Percentiles rank a stretch among this genome's conserved stretches.
phyloP scores from a whole-genome alignment of 441 rosid species.

The Erodium trifolium region DNA sequence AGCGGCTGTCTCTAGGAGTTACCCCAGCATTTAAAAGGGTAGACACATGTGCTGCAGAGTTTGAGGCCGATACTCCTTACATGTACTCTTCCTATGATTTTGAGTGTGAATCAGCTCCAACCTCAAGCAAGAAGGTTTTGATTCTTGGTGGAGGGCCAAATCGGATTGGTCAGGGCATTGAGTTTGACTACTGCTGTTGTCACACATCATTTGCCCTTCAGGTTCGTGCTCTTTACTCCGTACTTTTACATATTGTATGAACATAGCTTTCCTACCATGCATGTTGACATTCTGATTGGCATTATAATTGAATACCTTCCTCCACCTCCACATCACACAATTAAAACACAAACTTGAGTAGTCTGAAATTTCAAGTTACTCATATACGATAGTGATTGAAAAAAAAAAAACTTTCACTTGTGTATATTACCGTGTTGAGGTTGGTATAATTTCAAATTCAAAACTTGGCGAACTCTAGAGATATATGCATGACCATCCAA shows the following conservation, averaged over 20 bases:
- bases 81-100: conserved; percentile 94
- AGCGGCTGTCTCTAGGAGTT: conserved; percentile 63
- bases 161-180: conserved; percentile 95
- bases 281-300: no score
- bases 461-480: neutral
- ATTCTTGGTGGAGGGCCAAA: conserved; percentile 97
- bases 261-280: no score
- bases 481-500: no score
- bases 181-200: conserved; percentile 97
- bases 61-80: conserved; percentile 90
- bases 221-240: conserved; percentile 38
- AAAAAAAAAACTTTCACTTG: neutral
- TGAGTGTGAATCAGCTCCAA: conserved; percentile 91
- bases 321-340: neutral
- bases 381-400: neutral
- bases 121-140: conserved; percentile 68
- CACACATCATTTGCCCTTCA: conserved; percentile 90
- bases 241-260: conserved; percentile 4
- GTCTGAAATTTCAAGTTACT: neutral
- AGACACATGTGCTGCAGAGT: conserved; percentile 97
- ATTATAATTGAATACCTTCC: no score
- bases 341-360: neutral
- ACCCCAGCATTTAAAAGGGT: conserved; percentile 81
- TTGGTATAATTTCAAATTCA: neutral
- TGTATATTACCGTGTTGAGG: neutral